Conservation (phyloP, 2,329 filamentous ascomycete species). For the Diaporthe citrichinensis region DNA sequence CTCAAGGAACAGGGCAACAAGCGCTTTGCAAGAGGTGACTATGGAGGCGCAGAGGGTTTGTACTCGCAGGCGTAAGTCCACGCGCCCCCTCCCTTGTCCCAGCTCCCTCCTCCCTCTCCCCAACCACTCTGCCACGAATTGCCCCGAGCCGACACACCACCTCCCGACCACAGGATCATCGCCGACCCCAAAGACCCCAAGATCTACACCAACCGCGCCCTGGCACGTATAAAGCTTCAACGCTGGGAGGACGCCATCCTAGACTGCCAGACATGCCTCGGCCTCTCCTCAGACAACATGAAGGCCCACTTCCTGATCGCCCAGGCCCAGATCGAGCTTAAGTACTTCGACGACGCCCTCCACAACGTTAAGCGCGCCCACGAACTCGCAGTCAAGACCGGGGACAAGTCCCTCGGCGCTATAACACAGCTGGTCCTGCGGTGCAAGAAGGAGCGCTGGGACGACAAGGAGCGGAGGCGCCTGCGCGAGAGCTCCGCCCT, state of each 20-base stretch:
- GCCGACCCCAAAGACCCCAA: conserved; percentile 82
- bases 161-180: conserved; percentile 72
- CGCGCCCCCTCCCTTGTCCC: conserved; percentile 4
- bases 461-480: conserved; percentile 76
- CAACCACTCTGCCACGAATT: neutral
- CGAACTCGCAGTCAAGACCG: conserved; percentile 72
- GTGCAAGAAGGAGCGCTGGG: conserved; percentile 91
- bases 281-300: conserved; percentile 75
- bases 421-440: conserved; percentile 82
- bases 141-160: conserved; percentile 5
- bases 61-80: conserved; percentile 78
- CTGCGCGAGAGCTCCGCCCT: conserved; percentile 69
- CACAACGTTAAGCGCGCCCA: conserved; percentile 80
- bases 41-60: conserved; percentile 73
- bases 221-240: conserved; percentile 82
- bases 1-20: conserved; percentile 74
- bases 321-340: conserved; percentile 83
- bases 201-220: conserved; percentile 91
- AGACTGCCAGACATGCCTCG: conserved; percentile 83
- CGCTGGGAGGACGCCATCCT: conserved; percentile 81
- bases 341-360: conserved; percentile 81
- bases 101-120: neutral
- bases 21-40: conserved; percentile 77
- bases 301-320: conserved; percentile 89
- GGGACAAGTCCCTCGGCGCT: conserved; percentile 77